Conservation (phyloP, 768 basidiomycete species). For the Mycena indigotica region DNA sequence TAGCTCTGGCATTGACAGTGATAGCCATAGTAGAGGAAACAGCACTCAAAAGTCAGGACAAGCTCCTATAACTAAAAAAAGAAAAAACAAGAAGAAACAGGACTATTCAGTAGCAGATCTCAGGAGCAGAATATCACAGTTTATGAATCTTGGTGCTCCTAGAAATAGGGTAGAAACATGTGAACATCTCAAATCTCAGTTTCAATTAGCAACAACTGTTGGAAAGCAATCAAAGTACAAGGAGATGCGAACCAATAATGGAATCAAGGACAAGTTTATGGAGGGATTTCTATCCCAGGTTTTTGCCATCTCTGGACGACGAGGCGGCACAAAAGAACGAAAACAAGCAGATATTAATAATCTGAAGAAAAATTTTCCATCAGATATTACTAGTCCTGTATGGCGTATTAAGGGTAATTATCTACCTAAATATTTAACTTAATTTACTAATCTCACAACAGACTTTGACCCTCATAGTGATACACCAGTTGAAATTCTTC, state of each 20-base stretch:
- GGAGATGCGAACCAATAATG: neutral
- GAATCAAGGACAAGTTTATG: neutral
- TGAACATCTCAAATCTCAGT: neutral
- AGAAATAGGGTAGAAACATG: neutral
- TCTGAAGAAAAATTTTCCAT: constrained; percentile 14
- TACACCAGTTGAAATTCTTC: constrained; percentile 27
- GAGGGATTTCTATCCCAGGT: neutral
- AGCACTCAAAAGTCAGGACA: neutral
- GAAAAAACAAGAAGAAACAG: constrained; percentile 8
- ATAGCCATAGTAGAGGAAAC: neutral
- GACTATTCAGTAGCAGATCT: constrained; percentile 15
- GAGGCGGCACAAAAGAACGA: neutral
- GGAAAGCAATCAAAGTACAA: neutral
- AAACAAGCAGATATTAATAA: constrained; percentile 23
- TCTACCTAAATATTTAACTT: neutral
- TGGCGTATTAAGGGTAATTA: constrained; percentile 19
- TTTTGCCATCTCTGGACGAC: neutral
- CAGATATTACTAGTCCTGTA: constrained; percentile 34
- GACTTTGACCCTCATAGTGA: neutral
- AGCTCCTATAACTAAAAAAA: neutral
- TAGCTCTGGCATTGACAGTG: neutral
- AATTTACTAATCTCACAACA: neutral
- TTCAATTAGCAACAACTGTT: neutral
- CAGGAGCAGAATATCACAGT: constrained; percentile 23
- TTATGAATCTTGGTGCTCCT: constrained; percentile 26